Base-by-base conservation (phyloP, 2,329 filamentous ascomycete species). In the Trichoderma asperellum region DNA sequence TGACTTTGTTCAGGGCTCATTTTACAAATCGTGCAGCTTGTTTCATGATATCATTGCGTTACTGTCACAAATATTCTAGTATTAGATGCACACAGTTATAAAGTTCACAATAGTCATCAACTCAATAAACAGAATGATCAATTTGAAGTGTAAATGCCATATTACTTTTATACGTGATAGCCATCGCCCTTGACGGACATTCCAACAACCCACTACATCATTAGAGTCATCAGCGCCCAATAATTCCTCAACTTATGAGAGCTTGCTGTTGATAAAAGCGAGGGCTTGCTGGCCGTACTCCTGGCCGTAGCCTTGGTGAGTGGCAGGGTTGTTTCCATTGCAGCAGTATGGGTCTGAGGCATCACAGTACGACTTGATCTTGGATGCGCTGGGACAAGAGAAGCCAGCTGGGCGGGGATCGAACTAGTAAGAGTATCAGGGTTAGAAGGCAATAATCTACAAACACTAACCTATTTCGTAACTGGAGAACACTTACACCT, bases 331-430 rank as follows among this genome's bases (percentile, higher is more conserved):
- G 73, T 84, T 88, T 60, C 89, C 89, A 53, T 85, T 88, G 78
- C 88, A 91, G 83, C 89, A 91, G 79, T 89, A 91, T 0, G 88
- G 88, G 72, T 91, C 89, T 4, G 85, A 75, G 5, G 84, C 79
- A 73, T 91, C 89, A 77, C 89, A 91, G 82, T 91, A 91, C 5
- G 86, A 88, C 79, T 89, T 81, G 73, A 91, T 86, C 74, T 86
- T 88, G 75, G 72, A 75, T 8, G 78, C 75, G 71, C 78, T 82
- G 11, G 86, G 84, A 79, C 88, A 91, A 56, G 78, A 79, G 77
- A 88, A 90, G 32, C 87, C 87, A 5, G 81, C 74, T 0, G 87
- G 84, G 5, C 88, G 86, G 37, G 87, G 84, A 64, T 87, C 86
- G 71, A 91, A 91, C 87, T 90, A 60, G 11, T 27, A 27, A 24